Conservation (phyloP, 148 eudicot species). For the Cornus controversa region DNA sequence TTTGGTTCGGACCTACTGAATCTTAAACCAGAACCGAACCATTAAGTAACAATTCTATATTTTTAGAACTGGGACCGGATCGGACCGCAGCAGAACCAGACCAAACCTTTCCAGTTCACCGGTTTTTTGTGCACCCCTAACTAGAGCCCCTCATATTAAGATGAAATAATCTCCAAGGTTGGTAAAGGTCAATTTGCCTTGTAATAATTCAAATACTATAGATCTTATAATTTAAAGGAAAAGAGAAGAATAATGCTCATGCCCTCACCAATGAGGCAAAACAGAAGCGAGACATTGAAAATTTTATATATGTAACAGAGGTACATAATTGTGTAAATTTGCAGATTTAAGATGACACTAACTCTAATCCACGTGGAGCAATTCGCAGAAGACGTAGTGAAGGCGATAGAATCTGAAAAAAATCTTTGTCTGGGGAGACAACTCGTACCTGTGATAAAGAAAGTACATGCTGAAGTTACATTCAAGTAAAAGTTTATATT, state of each 20-base stretch:
- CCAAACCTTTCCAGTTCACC: too few relatives aligned
- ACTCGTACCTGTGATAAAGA: conserved; percentile 72
- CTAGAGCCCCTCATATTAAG: background rate
- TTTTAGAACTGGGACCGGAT: too few relatives aligned
- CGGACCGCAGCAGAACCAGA: too few relatives aligned
- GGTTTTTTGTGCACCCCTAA: too few relatives aligned
- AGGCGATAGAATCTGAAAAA: conserved; percentile 95
- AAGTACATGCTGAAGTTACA: background rate
- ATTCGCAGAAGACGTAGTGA: conserved; percentile 90
- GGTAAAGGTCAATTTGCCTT: background rate
- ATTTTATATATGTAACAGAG: background rate
- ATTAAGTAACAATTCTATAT: too few relatives aligned
- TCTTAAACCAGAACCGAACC: too few relatives aligned
- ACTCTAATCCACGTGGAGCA: conserved; percentile 93
- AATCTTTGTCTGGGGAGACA: conserved; percentile 99
- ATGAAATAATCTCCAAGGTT: background rate
- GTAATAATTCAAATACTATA: background rate
- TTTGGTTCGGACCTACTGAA: too few relatives aligned
- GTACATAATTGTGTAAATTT: background rate
- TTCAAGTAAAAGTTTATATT: background rate
- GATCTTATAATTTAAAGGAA: background rate
- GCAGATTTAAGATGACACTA: conserved; percentile 29
- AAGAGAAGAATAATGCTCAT: background rate
- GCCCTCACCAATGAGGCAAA: background rate
- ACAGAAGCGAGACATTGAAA: background rate